These are phyloP conservation scores for Lathyrus tuberosus DNA, from an alignment of 306 rosid genomes.

Conservation along the genomic window DNA sequence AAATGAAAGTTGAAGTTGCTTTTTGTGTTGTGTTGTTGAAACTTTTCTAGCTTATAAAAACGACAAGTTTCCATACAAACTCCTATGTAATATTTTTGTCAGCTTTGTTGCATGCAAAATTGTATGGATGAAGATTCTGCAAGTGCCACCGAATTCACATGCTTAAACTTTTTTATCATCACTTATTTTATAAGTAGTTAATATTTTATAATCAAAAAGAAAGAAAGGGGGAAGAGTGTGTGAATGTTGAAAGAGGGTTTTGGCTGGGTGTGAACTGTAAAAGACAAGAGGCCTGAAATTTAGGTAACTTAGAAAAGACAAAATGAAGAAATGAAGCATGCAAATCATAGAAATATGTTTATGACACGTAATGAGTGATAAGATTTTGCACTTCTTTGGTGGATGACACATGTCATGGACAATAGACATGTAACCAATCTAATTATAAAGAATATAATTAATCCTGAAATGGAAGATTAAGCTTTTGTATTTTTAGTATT, in stretches of 20 bases:
- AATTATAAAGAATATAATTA: not conserved
- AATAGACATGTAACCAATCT: not conserved
- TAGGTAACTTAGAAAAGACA: slow-evolving; percentile 19
- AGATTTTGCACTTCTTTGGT: slow-evolving; percentile 49
- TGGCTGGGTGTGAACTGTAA: slow-evolving; percentile 30
- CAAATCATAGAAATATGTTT: slow-evolving; percentile 42
- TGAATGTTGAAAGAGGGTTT: slow-evolving; percentile 20
- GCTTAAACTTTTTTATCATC: not conserved
- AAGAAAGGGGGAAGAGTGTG: not conserved
- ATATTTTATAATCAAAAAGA: too few relatives aligned
- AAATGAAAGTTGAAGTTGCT: not conserved
- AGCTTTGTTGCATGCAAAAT: slow-evolving; percentile 21
- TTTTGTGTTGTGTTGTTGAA: not conserved
- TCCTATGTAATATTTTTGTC: not conserved
- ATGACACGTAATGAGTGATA: slow-evolving; percentile 54
- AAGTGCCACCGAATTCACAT: not conserved
- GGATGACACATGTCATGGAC: slow-evolving; percentile 47
- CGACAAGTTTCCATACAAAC: not conserved
- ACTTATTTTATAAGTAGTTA: not conserved
- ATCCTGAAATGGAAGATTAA: not conserved
- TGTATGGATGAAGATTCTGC: not conserved
- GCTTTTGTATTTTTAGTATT: not conserved
- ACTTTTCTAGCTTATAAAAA: not conserved
- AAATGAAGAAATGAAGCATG: slow-evolving; percentile 50
- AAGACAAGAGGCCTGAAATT: slow-evolving; percentile 11